phyloP scores from a whole-genome alignment of 805 yeast species.

The Myxozyma geophila region DNA sequence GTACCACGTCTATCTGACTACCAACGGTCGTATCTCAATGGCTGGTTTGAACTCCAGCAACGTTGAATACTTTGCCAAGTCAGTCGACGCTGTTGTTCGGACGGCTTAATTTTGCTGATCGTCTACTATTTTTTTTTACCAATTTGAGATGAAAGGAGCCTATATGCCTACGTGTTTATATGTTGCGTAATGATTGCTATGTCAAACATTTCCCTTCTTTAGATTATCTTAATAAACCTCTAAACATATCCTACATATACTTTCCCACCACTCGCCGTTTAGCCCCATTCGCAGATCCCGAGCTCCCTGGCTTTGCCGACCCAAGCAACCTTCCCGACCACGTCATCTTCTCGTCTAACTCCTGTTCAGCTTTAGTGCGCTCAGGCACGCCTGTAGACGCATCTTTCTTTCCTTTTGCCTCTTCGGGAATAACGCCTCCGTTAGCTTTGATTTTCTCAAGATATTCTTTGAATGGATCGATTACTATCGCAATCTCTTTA shows the following conservation, averaged over 20 bases:
- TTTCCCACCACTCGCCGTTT: constrained; percentile 5
- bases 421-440: constrained; percentile 6
- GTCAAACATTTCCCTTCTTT: not conserved
- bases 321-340: constrained; percentile 29
- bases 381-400: not conserved
- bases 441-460: constrained; percentile 26
- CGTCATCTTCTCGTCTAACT: constrained; percentile 21
- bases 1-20: constrained; percentile 80
- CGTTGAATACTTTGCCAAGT: constrained; percentile 75
- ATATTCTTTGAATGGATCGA: constrained; percentile 38
- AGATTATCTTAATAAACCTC: not conserved
- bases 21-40: constrained; percentile 88
- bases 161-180: no score
- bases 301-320: not conserved
- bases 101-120: constrained; percentile 6
- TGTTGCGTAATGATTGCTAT: not conserved
- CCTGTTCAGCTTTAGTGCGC: not conserved
- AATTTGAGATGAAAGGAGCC: no score
- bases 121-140: not conserved
- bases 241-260: constrained; percentile 3
- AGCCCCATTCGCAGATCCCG: not conserved
- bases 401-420: not conserved
- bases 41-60: constrained; percentile 88
- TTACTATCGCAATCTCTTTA: constrained; percentile 23
- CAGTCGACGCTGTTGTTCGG: constrained; percentile 57